Base-by-base conservation (phyloP, 768 basidiomycete genomes). In the Mycena polygramma region DNA sequence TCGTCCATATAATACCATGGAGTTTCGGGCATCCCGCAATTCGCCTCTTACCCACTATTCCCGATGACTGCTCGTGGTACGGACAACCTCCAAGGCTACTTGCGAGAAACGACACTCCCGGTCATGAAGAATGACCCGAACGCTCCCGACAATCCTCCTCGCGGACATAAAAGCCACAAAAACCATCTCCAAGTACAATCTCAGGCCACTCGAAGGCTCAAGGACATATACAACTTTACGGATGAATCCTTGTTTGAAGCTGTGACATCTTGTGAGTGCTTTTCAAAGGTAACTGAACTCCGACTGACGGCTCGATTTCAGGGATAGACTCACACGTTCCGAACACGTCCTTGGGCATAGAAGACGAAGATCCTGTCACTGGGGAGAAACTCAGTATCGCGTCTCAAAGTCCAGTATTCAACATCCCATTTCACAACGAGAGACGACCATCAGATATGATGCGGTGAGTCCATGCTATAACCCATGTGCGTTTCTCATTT, bases 181-280 rank as follows among this genome's bases (percentile, higher is more conserved):
- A 88, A 89, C 71, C 63, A 75, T 36, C 79, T 87, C 24, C 74
- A 79, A 68, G 78, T 89, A 62, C 82, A 81, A 26, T 85, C 87
- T 13, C 86, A 88, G 62, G 69, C 77, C 13, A 87, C 87, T 79
- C 83, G 91, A 70, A 82, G 80, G 65, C 79, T 93, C n/a, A 87
- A 88, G 73, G 77, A 75, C 30, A 87, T 90, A 22, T 80, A 84
- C 37, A 68, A 70, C 11, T 75, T 87, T 62, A 62, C 77, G 17
- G 69, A 78, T 9, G 48, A 54, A 7, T 72, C 69, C 1, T 78
- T 90, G 46, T 72, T 77, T 45, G 75, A 80, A 22, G 70, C 76
- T 19, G 78, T 84, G 5, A 75, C 69, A 26, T 74, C 79, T 41
- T 89, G 88, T 88, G 69, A 36, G 85, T 78, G 5, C 57, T 22